Conservation (phyloP, 768 basidiomycete genomes). For the Leccinum incarnatum region DNA sequence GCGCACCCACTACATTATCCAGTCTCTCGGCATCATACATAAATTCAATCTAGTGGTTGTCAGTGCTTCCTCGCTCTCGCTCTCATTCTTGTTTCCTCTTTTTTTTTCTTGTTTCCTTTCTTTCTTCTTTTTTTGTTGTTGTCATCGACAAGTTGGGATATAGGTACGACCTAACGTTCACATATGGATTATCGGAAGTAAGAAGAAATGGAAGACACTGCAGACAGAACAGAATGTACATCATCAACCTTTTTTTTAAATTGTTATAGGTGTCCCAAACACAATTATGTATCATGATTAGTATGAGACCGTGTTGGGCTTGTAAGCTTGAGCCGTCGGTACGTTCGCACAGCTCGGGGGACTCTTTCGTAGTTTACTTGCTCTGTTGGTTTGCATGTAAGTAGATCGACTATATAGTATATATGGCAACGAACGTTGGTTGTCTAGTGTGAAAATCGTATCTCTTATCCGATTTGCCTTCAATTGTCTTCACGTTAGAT, state of each 20-base stretch:
- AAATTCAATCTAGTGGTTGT: conserved; percentile 26
- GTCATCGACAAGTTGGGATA: conserved; percentile 18
- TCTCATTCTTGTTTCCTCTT: background rate
- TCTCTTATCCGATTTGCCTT: background rate
- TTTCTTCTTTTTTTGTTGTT: background rate
- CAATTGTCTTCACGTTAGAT: too few species aligned
- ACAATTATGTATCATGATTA: background rate
- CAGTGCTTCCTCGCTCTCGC: conserved; percentile 4
- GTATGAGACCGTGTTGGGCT: background rate
- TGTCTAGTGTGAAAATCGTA: background rate
- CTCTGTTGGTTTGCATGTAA: too few species aligned
- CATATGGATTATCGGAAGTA: conserved; percentile 10
- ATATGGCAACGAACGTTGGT: background rate
- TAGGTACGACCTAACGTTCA: conserved; percentile 10
- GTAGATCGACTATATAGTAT: too few species aligned
- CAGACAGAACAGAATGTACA: conserved; percentile 5
- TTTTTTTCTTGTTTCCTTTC: background rate
- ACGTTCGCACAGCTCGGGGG: background rate
- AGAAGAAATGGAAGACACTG: conserved; percentile 9
- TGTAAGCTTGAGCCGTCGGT: background rate
- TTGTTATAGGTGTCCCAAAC: background rate
- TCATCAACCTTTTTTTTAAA: background rate
- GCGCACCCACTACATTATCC: conserved; percentile 25
- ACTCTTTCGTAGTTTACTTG: background rate
- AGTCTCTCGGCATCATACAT: conserved; percentile 25